These are phyloP conservation scores for Cordyceps militaris DNA, from an alignment of 2,329 filamentous ascomycete species.

Conservation along the genomic window DNA sequence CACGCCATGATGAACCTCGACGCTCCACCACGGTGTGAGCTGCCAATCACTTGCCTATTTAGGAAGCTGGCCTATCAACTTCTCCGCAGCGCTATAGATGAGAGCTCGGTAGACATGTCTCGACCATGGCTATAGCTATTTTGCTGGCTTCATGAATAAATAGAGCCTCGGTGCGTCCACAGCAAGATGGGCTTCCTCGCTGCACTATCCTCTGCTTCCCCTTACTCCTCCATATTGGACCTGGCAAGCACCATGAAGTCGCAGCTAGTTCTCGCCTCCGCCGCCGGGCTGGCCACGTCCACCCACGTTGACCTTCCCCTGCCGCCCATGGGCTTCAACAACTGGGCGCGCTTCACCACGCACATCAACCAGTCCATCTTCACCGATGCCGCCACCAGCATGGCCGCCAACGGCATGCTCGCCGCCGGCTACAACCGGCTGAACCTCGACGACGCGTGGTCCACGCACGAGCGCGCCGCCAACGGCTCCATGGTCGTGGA, in stretches of 20 bases:
- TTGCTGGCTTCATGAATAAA: neutral
- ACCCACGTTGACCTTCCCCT: constrained; percentile 10
- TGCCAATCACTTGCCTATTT: constrained; percentile 5
- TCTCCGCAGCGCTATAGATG: neutral
- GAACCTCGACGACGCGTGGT: constrained; percentile 42
- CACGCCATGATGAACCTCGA: neutral
- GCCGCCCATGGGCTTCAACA: constrained; percentile 47
- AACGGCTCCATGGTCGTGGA: constrained; percentile 36
- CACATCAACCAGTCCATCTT: constrained; percentile 42
- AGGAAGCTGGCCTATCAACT: neutral
- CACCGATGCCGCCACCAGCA: constrained; percentile 38
- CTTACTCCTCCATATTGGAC: neutral
- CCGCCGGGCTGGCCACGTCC: constrained; percentile 4
- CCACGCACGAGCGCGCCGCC: constrained; percentile 25
- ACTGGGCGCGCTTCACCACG: constrained; percentile 42
- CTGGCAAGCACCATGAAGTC: constrained; percentile 8
- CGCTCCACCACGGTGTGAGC: neutral
- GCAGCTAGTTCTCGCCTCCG: constrained; percentile 12
- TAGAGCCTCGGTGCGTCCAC: neutral
- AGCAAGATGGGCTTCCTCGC: neutral
- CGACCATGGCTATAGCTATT: neutral
- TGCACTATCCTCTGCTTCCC: neutral
- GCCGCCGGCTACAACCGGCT: constrained; percentile 27
- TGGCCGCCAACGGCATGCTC: constrained; percentile 34
- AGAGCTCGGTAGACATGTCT: neutral